A percentile compares a stretch with the other conserved stretches of the same genome.
phyloP scores from a whole-genome alignment of 73 alveolate species.

The Paramecium bursaria region DNA sequence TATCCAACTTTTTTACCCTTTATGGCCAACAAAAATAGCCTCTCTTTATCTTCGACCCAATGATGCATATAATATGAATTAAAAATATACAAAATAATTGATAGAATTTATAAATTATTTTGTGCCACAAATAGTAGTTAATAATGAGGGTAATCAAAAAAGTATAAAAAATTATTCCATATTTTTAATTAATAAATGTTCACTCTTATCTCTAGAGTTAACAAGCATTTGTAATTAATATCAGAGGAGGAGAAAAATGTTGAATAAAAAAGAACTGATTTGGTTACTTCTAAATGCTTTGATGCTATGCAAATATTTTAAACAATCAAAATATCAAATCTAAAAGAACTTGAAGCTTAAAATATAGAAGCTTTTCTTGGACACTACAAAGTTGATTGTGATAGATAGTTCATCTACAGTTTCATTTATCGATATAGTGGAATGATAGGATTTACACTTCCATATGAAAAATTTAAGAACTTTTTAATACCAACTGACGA shows the following conservation, averaged over 20 bases:
- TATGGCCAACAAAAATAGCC: too few relatives aligned
- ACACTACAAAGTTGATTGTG: conserved; percentile 44
- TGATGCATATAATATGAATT: too few relatives aligned
- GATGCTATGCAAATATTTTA: conserved; percentile 48
- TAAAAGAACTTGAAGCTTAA: not conserved
- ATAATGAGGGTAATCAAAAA: too few relatives aligned
- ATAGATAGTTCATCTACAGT: conserved; percentile 19
- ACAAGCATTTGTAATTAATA: conserved; percentile 37
- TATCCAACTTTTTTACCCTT: too few relatives aligned
- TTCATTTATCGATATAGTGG: conserved; percentile 18
- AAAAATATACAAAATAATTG: too few relatives aligned
- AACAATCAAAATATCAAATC: not conserved
- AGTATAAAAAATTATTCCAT: too few relatives aligned
- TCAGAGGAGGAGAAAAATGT: conserved; percentile 45
- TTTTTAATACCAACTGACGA: conserved; percentile 38
- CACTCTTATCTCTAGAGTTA: conserved; percentile 32
- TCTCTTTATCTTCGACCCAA: too few relatives aligned
- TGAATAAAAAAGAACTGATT: conserved; percentile 1
- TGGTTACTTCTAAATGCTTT: conserved; percentile 18
- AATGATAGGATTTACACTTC: not conserved
- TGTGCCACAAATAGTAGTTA: too few relatives aligned
- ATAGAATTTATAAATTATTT: too few relatives aligned
- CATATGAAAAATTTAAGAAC: conserved; percentile 17
- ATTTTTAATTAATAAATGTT: too few relatives aligned
- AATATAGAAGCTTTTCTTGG: not conserved